Percentiles rank a stretch among this genome's conserved stretches.
phyloP scores from a whole-genome alignment of 2,329 filamentous ascomycete genomes.

The Neoarthrinium moseri region DNA sequence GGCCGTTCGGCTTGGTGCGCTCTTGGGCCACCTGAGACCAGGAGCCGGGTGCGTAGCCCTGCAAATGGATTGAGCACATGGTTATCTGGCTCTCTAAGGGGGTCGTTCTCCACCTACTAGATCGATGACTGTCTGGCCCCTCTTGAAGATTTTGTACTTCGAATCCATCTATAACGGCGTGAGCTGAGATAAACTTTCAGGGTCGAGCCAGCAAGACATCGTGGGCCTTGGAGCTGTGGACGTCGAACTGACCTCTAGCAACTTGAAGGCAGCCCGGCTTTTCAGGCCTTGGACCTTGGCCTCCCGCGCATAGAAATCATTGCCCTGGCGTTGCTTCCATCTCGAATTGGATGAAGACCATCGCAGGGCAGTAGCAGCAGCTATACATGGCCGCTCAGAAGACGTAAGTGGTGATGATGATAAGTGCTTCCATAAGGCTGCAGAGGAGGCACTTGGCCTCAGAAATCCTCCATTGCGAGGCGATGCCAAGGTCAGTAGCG shows the following conservation, averaged over 20 bases:
- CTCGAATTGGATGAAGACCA: conserved; percentile 62
- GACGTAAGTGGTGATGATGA: neutral
- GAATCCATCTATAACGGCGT: conserved; percentile 65
- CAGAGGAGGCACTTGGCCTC: neutral
- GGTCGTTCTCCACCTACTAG: conserved; percentile 70
- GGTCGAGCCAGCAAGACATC: too few species aligned
- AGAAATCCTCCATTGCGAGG: conserved; percentile 24
- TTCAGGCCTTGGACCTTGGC: conserved; percentile 80
- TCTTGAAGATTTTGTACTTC: conserved; percentile 75
- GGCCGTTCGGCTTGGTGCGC: conserved; percentile 71
- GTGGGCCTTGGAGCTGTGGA: too few species aligned
- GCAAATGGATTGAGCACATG: too few species aligned
- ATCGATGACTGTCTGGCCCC: conserved; percentile 85
- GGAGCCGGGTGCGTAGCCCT: conserved; percentile 75
- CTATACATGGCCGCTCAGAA: neutral
- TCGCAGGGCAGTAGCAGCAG: conserved; percentile 9
- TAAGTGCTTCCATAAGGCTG: too few species aligned
- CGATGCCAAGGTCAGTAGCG: conserved; percentile 18
- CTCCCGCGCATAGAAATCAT: conserved; percentile 69
- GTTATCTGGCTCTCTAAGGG: too few species aligned
- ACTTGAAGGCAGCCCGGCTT: conserved; percentile 89
- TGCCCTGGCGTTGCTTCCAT: conserved; percentile 80
- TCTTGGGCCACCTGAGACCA: conserved; percentile 82
- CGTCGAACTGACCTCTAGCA: conserved; percentile 72
- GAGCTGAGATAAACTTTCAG: too few species aligned